Conservation (phyloP, 768 basidiomycete species). For the Fibroporia radiculosa region DNA sequence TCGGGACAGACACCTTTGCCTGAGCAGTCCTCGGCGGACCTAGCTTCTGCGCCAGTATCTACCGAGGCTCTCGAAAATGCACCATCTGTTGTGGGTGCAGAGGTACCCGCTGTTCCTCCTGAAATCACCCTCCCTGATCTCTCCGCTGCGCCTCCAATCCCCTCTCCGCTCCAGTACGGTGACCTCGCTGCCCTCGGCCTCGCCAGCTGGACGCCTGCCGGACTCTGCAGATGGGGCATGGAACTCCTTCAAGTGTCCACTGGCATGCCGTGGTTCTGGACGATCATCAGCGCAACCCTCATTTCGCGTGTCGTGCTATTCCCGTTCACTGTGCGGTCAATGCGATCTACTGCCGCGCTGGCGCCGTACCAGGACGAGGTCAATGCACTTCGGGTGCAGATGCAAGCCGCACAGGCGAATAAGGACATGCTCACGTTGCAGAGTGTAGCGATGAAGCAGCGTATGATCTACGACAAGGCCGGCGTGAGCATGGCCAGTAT, state of each 20-base stretch:
- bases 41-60: conserved; percentile 3
- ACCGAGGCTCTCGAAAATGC: conserved; percentile 9
- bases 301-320: conserved; percentile 54
- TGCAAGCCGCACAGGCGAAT: conserved; percentile 26
- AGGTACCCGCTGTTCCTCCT: conserved; percentile 1
- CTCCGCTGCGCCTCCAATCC: conserved; percentile 6
- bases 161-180: conserved; percentile 54
- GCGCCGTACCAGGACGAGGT: conserved; percentile 53
- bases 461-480: conserved; percentile 51
- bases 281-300: conserved; percentile 60
- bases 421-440: conserved; percentile 35
- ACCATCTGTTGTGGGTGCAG: conserved; percentile 5
- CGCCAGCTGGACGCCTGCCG: conserved; percentile 55
- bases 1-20: background rate
- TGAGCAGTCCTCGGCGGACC: conserved; percentile 5
- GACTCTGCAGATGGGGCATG: conserved; percentile 51
- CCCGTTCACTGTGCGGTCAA: conserved; percentile 49
- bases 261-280: conserved; percentile 78
- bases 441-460: conserved; percentile 36
- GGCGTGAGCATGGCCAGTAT: conserved; percentile 54
- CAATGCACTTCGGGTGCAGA: conserved; percentile 42
- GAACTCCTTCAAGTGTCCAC: conserved; percentile 64
- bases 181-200: conserved; percentile 67
- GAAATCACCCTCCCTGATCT: conserved; percentile 10
- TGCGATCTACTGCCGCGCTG: conserved; percentile 53